These are phyloP conservation scores for Calendula officinalis DNA, from an alignment of 129 eudicot species.

Conservation along the genomic window DNA sequence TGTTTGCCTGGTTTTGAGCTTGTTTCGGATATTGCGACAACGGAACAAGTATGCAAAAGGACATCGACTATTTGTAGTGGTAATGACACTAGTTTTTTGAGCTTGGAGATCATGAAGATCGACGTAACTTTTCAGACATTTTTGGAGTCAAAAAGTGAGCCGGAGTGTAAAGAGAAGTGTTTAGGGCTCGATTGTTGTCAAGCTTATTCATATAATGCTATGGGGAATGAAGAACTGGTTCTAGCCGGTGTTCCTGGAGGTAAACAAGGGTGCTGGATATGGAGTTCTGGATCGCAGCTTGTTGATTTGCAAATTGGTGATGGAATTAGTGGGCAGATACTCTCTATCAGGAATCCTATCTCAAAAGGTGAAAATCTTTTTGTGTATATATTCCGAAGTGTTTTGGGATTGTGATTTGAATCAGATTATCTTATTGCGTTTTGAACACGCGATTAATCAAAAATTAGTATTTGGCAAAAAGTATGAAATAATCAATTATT, in stretches of 20 bases:
- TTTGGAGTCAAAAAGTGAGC: slow-evolving; percentile 31
- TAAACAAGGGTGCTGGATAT: slow-evolving; percentile 41
- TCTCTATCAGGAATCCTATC: slow-evolving; percentile 29
- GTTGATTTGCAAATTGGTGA: slow-evolving; percentile 33
- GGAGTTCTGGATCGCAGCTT: slow-evolving; percentile 37
- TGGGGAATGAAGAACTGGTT: slow-evolving; percentile 25
- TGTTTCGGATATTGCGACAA: slow-evolving; percentile 10
- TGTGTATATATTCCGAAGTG: no score
- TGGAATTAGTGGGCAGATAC: slow-evolving; percentile 22
- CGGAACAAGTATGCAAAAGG: slow-evolving; percentile 33
- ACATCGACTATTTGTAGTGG: slow-evolving; percentile 29
- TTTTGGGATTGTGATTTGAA: no score
- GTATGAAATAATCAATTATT: no score
- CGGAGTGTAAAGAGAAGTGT: slow-evolving; percentile 40
- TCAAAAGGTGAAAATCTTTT: slow-evolving; percentile 15
- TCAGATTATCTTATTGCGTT: no score
- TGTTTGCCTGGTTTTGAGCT: slow-evolving; percentile 53
- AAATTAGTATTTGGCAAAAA: no score
- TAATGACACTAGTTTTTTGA: slow-evolving; percentile 24
- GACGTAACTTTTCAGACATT: slow-evolving; percentile 39
- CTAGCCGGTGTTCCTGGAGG: slow-evolving; percentile 32
- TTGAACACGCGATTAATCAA: no score
- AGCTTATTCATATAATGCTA: slow-evolving; percentile 36
- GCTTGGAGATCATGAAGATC: slow-evolving; percentile 34
- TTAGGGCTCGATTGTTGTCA: slow-evolving; percentile 37